These are phyloP conservation scores for Podospora fimiseda DNA, from an alignment of 495 filamentous ascomycete species.

Conservation along the genomic window DNA sequence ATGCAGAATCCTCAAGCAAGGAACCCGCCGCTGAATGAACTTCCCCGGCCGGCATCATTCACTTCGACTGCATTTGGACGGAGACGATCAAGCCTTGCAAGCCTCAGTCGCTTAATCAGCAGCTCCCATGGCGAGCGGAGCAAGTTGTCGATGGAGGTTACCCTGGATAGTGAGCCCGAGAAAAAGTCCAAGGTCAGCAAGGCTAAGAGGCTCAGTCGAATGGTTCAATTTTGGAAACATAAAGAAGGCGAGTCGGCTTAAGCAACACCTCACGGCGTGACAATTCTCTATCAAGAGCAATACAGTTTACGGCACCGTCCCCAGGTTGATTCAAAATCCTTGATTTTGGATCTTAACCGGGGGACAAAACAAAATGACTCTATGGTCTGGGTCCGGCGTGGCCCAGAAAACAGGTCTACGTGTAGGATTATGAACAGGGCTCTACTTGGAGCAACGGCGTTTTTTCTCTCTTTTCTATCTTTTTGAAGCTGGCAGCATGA, in stretches of 20 bases:
- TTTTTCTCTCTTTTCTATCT: constrained; percentile 6
- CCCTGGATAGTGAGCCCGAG: constrained; percentile 47
- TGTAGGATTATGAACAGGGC: constrained; percentile 24
- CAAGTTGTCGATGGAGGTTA: constrained; percentile 69
- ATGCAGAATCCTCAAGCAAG: constrained; percentile 27
- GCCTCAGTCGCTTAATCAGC: constrained; percentile 75
- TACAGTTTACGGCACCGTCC: no score
- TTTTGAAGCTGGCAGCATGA: constrained; percentile 39
- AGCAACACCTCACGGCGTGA: background rate
- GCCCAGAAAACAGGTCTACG: background rate
- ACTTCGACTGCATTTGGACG: constrained; percentile 60
- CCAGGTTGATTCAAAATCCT: no score
- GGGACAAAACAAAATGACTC: background rate
- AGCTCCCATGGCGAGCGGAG: constrained; percentile 71
- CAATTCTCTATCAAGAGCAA: background rate
- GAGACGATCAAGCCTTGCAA: constrained; percentile 78
- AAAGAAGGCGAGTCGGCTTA: constrained; percentile 29
- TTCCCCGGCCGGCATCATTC: constrained; percentile 62
- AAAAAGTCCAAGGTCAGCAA: constrained; percentile 61
- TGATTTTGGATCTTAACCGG: no score
- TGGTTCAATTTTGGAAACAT: constrained; percentile 80
- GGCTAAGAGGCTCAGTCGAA: constrained; percentile 65
- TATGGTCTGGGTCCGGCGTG: no score
- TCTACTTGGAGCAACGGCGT: constrained; percentile 8
- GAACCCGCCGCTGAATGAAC: constrained; percentile 33